These are phyloP conservation scores for Phoenix dactylifera DNA, from an alignment of 176 grass and related monocot species.

Conservation along the genomic window DNA sequence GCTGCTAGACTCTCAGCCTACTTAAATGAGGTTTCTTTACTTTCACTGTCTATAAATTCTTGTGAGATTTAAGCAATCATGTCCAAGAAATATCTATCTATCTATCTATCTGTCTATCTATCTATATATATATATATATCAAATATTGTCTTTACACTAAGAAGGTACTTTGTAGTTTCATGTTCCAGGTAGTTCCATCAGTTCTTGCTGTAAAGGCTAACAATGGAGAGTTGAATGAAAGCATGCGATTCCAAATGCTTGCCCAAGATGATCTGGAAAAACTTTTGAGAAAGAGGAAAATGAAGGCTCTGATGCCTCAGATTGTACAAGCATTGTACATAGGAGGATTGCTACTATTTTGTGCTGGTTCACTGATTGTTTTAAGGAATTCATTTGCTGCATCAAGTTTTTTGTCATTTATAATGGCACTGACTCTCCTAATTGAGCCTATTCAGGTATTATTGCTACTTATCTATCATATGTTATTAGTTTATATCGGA, in stretches of 20 bases:
- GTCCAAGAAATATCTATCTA: no score
- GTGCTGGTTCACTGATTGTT: conserved; percentile 44
- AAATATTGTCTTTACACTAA: no score
- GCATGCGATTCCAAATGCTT: conserved; percentile 49
- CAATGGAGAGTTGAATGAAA: conserved; percentile 58
- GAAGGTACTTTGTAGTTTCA: neutral
- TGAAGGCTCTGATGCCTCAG: conserved; percentile 73
- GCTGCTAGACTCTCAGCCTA: conserved; percentile 54
- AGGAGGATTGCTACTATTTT: conserved; percentile 44
- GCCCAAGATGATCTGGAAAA: conserved; percentile 34
- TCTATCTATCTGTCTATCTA: no score
- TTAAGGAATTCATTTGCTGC: conserved; percentile 40
- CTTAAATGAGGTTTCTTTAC: conserved; percentile 47
- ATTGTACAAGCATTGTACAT: conserved; percentile 50
- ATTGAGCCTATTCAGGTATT: conserved; percentile 71
- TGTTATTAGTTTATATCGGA: no score
- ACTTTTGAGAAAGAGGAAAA: conserved; percentile 60
- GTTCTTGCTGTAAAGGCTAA: conserved; percentile 74
- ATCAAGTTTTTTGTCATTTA: conserved; percentile 50
- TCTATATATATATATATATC: no score
- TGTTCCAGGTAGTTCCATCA: conserved; percentile 46
- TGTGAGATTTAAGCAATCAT: no score
- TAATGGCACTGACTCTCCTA: conserved; percentile 53
- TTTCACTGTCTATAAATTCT: neutral
- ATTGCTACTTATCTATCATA: no score